Percentiles rank a stretch among this genome's conserved stretches.
Conservation (phyloP, 164 flowering plant genomes). For the Taxillus chinensis region DNA sequence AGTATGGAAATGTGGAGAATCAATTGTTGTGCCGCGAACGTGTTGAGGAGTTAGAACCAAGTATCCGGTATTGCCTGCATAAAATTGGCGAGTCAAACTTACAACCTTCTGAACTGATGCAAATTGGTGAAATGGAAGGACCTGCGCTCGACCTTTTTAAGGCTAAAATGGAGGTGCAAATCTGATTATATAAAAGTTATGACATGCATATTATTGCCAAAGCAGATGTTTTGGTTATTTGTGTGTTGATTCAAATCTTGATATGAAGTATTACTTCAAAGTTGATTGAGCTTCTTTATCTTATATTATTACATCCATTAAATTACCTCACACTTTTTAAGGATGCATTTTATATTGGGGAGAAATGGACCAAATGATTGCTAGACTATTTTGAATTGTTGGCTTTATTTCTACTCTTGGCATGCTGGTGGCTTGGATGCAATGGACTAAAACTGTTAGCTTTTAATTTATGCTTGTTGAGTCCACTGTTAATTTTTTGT, state of each 20-base stretch:
- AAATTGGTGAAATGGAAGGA: conserved; percentile 90
- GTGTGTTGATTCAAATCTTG: background rate
- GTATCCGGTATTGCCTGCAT: conserved; percentile 75
- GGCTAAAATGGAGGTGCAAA: conserved; percentile 76
- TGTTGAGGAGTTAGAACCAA: conserved; percentile 93
- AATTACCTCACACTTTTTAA: too few species aligned
- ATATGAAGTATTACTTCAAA: too few species aligned
- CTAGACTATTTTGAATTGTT: too few species aligned
- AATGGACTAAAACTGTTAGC: too few species aligned
- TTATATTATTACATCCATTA: too few species aligned
- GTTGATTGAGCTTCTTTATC: too few species aligned
- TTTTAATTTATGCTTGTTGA: too few species aligned
- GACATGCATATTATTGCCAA: background rate
- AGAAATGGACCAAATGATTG: too few species aligned
- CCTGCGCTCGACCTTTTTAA: conserved; percentile 88
- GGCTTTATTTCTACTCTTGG: background rate
- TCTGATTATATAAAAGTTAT: background rate
- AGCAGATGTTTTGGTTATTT: background rate
- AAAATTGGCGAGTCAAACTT: conserved; percentile 83
- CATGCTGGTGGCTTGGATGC: background rate
- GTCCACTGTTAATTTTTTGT: too few species aligned
- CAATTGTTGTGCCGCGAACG: conserved; percentile 92
- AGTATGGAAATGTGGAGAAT: conserved; percentile 85
- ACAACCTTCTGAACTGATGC: conserved; percentile 68
- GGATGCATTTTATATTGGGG: too few species aligned